These are phyloP conservation scores for Quercus gilva DNA, from an alignment of 306 rosid genomes.

Conservation along the genomic window DNA sequence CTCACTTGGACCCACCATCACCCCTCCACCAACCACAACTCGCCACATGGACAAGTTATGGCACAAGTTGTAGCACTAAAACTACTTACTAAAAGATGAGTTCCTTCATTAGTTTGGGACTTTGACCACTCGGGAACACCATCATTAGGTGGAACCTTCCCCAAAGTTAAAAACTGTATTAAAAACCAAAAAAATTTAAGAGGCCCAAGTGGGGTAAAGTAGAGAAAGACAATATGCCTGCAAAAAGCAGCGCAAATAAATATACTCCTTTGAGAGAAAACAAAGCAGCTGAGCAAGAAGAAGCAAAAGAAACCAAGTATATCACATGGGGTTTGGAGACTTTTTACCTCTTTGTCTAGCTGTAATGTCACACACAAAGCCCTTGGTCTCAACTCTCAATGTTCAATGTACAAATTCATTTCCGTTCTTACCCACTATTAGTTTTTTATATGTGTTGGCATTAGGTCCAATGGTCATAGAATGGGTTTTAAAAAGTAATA, in stretches of 20 bases:
- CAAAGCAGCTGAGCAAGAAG: constrained; percentile 16
- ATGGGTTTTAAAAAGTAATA: constrained; percentile 1
- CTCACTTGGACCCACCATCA: too few relatives aligned
- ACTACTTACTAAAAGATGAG: too few relatives aligned
- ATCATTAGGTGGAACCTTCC: background rate
- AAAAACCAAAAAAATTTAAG: background rate
- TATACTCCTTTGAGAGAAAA: background rate
- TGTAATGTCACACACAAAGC: constrained; percentile 26
- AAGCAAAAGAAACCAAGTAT: constrained; percentile 23
- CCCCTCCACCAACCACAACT: too few relatives aligned
- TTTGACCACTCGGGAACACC: constrained; percentile 27
- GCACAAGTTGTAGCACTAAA: too few relatives aligned
- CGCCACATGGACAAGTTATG: rapidly evolving
- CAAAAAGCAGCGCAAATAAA: constrained; percentile 27
- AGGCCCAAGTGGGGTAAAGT: background rate
- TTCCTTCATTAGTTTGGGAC: constrained; percentile 15
- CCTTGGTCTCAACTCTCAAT: constrained; percentile 5
- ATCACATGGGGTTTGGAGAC: constrained; percentile 32
- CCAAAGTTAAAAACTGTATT: background rate
- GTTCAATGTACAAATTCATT: background rate
- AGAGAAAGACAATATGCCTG: constrained; percentile 21
- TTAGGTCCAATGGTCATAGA: constrained; percentile 26
- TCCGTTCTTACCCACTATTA: constrained; percentile 8
- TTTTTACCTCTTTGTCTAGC: constrained; percentile 30
- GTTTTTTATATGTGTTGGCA: constrained; percentile 29